A percentile compares a stretch with the other conserved stretches of the same genome.
phyloP scores from a whole-genome alignment of 2,329 filamentous ascomycete genomes.

The Colletotrichum destructivum region DNA sequence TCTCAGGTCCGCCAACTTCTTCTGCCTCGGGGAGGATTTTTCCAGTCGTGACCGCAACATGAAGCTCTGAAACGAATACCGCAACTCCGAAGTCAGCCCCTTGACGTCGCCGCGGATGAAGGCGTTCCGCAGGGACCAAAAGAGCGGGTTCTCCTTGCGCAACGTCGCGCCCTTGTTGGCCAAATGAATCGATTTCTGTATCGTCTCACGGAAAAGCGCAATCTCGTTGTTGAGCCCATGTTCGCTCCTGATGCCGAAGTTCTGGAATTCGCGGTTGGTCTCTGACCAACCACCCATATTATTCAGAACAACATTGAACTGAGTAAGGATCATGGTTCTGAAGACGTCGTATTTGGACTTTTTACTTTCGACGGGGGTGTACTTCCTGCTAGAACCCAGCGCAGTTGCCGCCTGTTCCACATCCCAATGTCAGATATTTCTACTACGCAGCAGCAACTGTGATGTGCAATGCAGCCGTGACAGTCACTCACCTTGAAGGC shows the following conservation, averaged over 20 bases:
- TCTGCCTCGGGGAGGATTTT: slow-evolving; percentile 71
- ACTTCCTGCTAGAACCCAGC: not conserved
- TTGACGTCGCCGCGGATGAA: slow-evolving; percentile 68
- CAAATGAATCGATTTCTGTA: slow-evolving; percentile 62
- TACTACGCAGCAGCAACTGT: not conserved
- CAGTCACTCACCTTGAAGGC: slow-evolving; percentile 34
- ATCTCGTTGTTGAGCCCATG: slow-evolving; percentile 62
- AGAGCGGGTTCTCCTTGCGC: slow-evolving; percentile 66
- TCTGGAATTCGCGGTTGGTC: slow-evolving; percentile 34
- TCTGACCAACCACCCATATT: slow-evolving; percentile 40
- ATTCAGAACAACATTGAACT: slow-evolving; percentile 40
- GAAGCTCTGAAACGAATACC: slow-evolving; percentile 78
- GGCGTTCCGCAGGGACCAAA: slow-evolving; percentile 71
- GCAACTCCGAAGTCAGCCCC: slow-evolving; percentile 72
- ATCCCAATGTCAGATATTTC: not conserved
- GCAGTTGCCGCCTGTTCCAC: not conserved
- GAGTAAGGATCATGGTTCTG: slow-evolving; percentile 39
- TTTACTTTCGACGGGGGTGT: not conserved
- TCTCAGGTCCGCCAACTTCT: slow-evolving; percentile 83
- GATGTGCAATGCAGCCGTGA: not conserved
- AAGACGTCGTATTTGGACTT: slow-evolving; percentile 40
- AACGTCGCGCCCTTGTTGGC: slow-evolving; percentile 57
- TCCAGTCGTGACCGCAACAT: slow-evolving; percentile 70
- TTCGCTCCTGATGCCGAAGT: slow-evolving; percentile 48
- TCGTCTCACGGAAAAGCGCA: slow-evolving; percentile 60